Evolutionary conservation across 108 stramenopile species (phyloP), one percentile per base, ranked within the genome.

Genomic region (Nitzschia sp.): DNA sequence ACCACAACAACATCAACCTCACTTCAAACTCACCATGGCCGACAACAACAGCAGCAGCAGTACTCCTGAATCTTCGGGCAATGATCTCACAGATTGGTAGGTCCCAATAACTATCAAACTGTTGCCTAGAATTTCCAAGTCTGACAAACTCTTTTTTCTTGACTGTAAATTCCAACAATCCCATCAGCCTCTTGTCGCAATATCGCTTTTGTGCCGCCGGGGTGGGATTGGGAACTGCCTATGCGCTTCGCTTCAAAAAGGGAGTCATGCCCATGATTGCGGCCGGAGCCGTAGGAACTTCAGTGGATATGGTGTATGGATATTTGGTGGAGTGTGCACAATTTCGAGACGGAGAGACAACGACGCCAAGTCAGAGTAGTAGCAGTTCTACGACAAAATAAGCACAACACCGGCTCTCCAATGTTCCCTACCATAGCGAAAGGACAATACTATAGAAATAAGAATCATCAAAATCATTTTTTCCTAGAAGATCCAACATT

Each of bases 241-340:
- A 76, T 53, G 50, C 75, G 8, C 39, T 76, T 48, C 61, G 68
- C 46, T 76, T 57, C 40, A 76, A 76, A 39, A 70, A 69, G 48
- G 75, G 75, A 53, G 2, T 76, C 6, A 54, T 70, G 15, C 76
- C 76, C 38, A 74, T 82, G 76, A 39, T 82, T 20, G 76, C 67
- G 0, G 76, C 72, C 6, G 81, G 81, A 22, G 76, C 70, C 10
- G 51, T 69, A 24, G 81, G 81, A 44, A 77, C 73, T 6, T 60
- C 73, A 2, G 68, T 54, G 6, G 81, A 82, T 63, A 65, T 76
- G 69, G 60, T 75, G 17, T 82, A 82, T 58, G 81, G 73, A 9
- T 77, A 69, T 25, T 52, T 77, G 26, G 65, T 72, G 10, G 76
- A 66, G 51, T 82, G 81, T 62, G 63, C 76, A 5, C 43, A 74